Evolutionary conservation across 202 grass and related monocot genomes (phyloP), one percentile per base, ranked within the genome.

Genomic region (Sporobolus alterniflorus): DNA sequence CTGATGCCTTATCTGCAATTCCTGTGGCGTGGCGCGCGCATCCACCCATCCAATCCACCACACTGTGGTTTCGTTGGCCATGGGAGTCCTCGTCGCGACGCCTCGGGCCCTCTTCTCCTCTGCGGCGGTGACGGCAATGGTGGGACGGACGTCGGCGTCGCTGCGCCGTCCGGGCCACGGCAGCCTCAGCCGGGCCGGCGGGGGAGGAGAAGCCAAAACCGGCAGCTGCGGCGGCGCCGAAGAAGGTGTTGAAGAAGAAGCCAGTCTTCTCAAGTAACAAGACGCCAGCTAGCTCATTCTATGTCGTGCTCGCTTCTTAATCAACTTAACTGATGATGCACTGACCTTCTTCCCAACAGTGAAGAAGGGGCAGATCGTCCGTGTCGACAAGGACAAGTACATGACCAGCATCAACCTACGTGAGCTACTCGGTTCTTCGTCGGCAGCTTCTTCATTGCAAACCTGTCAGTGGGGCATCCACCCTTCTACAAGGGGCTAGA

Each of bases 361-460:
- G 95, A 98, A 98, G 84, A 98, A 98, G 81, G 95, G 95, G 6
- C 95, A 98, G 84, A 95, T 98, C 14, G 95, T 98, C 26, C 95
- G 95, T 1, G 95, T 98, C 3, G 95, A 98, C 48, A 94, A 98
- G 64, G 92, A 98, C 0, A 98, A 94, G 75, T 98, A 98, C 75
- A 34, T 98, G 17, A 98, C 91, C 73, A 95, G 92, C 84, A 91
- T 95, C 90, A 93, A 95, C n/a, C n/a, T n/a, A n/a, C 22, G 95
- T 97, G 11, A 84, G 84, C 26, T 69, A 1, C 16, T 22, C 51
- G 20, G 3, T 18, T 6, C 51, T n/a, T n/a, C n/a, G n/a, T n/a
- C n/a, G n/a, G n/a, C n/a, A n/a, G n/a, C n/a, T n/a, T n/a, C n/a
- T n/a, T n/a, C n/a, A n/a, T n/a, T n/a, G n/a, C n/a, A n/a, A n/a